Base-by-base conservation (phyloP, 2,329 filamentous ascomycete species). In the Didymella lethalis region DNA sequence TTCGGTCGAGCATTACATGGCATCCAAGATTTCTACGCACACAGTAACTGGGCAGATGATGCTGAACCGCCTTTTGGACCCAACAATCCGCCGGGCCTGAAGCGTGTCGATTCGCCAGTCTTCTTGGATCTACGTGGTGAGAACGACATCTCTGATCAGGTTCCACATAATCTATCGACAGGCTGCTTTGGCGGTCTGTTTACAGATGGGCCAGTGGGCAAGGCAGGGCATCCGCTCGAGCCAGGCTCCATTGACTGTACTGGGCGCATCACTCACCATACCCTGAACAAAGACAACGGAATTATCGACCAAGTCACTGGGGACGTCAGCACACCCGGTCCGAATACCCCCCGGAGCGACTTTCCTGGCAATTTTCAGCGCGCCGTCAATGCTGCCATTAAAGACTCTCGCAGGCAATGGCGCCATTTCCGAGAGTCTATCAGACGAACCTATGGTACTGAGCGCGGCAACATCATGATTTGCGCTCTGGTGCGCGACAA, bases 261-360 rank as follows among this genome's bases (percentile, higher is more conserved):
- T 6, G 65, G 65, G 26, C 66, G 67, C 32, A 63, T 70, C 43
- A 69, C 66, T 28, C 67, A 70, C 41, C 63, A 67, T 41, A 69
- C 66, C 1, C 58, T 70, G 18, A 70, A 70, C 59, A 70, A 70
- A 40, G 67, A 70, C 47, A 68, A 70, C 34, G 67, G 67, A 0
- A 34, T 69, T 8, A 65, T 70, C 29, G 62, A 70, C 43, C 50
- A 57, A 5, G 48, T 62, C 31, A 68, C 59, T 23, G 67, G 66
- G 2, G 48, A 49, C 5, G 64, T 62, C 23, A 63, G 53, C n/a
- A 61, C 51, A 23, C 59, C 67, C 25, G 67, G 65, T 40, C 66
- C 67, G 0, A 66, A 68, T 25, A 68, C 65, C 1, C 67, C 67
- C 5, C 62, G 67, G 4, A 69, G 66, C 57, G 65, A 68, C 41